Evolutionary conservation across 2,329 filamentous ascomycete species (phyloP), one percentile per base, ranked within the genome.

Genomic region (Ophiostoma pallidulum): DNA sequence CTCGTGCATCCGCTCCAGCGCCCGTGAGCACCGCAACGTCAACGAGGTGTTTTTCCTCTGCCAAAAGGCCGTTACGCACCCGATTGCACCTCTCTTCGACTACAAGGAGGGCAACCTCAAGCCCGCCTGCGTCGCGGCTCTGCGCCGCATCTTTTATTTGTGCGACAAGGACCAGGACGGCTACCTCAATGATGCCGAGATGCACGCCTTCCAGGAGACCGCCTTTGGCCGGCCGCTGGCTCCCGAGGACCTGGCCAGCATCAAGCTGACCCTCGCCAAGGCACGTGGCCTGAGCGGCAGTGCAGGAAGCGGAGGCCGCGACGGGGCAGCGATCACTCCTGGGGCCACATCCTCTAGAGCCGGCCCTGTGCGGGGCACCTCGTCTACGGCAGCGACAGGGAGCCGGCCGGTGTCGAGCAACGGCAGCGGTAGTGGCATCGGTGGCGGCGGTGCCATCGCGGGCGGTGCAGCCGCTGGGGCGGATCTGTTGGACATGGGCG

Each of bases 21-120:
- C 91, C 18, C 80, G 87, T 57, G 87, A 95, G 59, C 88, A 95
- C 61, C 82, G 84, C 58, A 96, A 96, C 64, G 86, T 96, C 62
- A 94, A 95, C 63, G 90, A 91, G 64, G 88, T 91, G 51, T 97
- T 98, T 69, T 97, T 95, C 60, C 80, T 98, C 13, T 98, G 92
- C 64, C 92, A 98, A 65, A 97, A 97, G 62, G 92, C 92, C 16
- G 91, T 98, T 57, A 96, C 90, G 3, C 90, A 97, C 64, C 92
- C 92, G 1, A 94, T 98, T 56, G 91, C 92, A 1, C 92, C 92
- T 7, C 75, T 98, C 5, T 98, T 94, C 62, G 92, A 98, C 65
- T 90, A 94, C 51, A 98, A 97, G 66, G 92, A 98, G 66, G 80
- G 73, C 1, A 77, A 80, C 48, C 70, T 98, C 44, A 98, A 98